Percentiles rank a stretch among this genome's conserved stretches.
Evolutionary conservation across 352 stramenopile genomes (phyloP).

Genomic region (Phytophthora idaei): DNA sequence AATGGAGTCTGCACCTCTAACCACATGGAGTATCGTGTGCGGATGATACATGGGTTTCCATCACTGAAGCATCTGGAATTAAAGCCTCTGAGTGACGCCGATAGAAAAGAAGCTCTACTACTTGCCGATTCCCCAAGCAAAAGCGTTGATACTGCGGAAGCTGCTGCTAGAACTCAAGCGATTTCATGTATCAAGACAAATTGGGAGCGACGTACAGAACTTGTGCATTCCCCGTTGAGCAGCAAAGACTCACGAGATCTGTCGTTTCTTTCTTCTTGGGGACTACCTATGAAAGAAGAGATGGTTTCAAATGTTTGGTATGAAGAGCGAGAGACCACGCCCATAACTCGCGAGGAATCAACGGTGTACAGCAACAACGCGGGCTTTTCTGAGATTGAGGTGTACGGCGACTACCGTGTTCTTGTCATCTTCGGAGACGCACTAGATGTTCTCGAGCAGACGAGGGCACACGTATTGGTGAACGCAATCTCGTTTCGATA

Average conservation of each 20-base stretch:
- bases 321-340: slow-evolving; percentile 46
- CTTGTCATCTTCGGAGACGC: slow-evolving; percentile 73
- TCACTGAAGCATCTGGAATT: slow-evolving; percentile 88
- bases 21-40: slow-evolving; percentile 61
- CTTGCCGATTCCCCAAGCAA: slow-evolving; percentile 42
- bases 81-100: slow-evolving; percentile 72
- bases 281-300: slow-evolving; percentile 7
- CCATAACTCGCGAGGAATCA: slow-evolving; percentile 53
- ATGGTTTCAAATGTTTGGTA: slow-evolving; percentile 4
- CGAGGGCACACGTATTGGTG: slow-evolving; percentile 56
- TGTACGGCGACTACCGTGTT: slow-evolving; percentile 70
- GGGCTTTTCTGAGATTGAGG: slow-evolving; percentile 76
- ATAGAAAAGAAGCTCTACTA: slow-evolving; percentile 59
- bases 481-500: slow-evolving; percentile 76
- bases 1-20: slow-evolving; percentile 70
- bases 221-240: slow-evolving; percentile 1
- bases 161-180: slow-evolving; percentile 47
- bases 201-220: slow-evolving; percentile 37
- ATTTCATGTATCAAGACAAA: slow-evolving; percentile 51
- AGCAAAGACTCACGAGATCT: slow-evolving; percentile 24
- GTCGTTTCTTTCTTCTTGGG: slow-evolving; percentile 12
- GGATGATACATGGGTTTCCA: slow-evolving; percentile 77
- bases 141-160: slow-evolving; percentile 48
- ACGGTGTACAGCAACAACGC: slow-evolving; percentile 55
- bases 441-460: slow-evolving; percentile 62